These are phyloP conservation scores for Scenedesmus sp. DNA, from an alignment of 163 green algal genomes.

Conservation along the genomic window DNA sequence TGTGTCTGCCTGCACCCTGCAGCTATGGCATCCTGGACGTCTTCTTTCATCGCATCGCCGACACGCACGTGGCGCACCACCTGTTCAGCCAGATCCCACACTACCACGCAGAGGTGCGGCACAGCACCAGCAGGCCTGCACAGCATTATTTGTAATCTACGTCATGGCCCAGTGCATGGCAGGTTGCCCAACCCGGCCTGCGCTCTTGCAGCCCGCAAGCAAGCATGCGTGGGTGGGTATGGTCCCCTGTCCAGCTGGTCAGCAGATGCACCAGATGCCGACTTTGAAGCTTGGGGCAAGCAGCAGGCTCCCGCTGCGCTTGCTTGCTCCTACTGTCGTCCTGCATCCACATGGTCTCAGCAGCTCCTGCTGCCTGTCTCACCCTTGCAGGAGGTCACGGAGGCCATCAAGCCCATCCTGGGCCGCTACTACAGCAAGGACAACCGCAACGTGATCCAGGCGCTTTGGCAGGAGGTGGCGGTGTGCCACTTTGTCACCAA, in stretches of 20 bases:
- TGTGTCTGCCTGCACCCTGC: neutral
- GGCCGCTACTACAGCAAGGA: slow-evolving; percentile 90
- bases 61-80: slow-evolving; percentile 97
- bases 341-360: neutral
- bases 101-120: slow-evolving; percentile 74
- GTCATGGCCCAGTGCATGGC: no score
- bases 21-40: slow-evolving; percentile 88
- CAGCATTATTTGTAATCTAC: neutral
- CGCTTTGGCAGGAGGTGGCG: slow-evolving; percentile 81
- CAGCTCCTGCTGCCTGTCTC: neutral
- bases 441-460: slow-evolving; percentile 71
- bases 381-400: slow-evolving; percentile 71
- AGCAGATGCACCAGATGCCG: no score
- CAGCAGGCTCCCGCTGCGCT: no score
- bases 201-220: no score
- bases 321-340: no score
- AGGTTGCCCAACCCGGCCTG: no score
- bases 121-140: neutral
- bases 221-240: no score
- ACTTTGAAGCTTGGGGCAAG: no score
- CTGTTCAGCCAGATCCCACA: slow-evolving; percentile 92
- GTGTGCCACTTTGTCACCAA: slow-evolving; percentile 71
- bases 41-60: slow-evolving; percentile 94
- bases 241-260: no score
- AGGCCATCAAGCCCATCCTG: slow-evolving; percentile 82